phyloP scores from a whole-genome alignment of 2,329 filamentous ascomycete species.

The Parastagonospora nodorum region DNA sequence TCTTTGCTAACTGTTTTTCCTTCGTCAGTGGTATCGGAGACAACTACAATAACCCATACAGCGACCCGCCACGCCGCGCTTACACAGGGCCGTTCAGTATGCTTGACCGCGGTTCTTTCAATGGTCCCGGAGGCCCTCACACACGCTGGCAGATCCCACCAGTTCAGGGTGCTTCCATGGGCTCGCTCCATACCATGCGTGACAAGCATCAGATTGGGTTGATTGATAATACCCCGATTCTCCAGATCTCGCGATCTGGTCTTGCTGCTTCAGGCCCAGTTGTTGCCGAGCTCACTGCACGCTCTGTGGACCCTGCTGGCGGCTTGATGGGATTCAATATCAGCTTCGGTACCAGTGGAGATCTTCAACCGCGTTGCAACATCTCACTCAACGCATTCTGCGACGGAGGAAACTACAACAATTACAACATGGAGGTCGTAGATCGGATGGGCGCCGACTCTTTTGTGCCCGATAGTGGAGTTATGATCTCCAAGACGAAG shows the following conservation, averaged over 20 bases:
- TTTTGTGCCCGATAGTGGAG: conserved; percentile 58
- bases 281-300: conserved; percentile 54
- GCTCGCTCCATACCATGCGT: conserved; percentile 59
- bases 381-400: conserved; percentile 52
- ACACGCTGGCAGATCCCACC: conserved; percentile 59
- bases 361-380: conserved; percentile 54
- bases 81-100: conserved; percentile 61
- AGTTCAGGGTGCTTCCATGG: conserved; percentile 55
- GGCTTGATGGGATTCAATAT: conserved; percentile 57
- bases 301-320: conserved; percentile 49
- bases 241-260: conserved; percentile 52
- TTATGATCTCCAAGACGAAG: conserved; percentile 61
- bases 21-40: conserved; percentile 51
- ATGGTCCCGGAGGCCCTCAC: conserved; percentile 60
- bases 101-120: conserved; percentile 59
- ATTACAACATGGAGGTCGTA: conserved; percentile 60
- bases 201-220: conserved; percentile 60
- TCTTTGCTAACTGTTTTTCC: no score
- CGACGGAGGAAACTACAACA: conserved; percentile 58
- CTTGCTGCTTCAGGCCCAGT: conserved; percentile 53
- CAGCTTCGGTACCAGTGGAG: conserved; percentile 47
- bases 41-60: conserved; percentile 62
- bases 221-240: conserved; percentile 50
- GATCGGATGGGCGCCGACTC: conserved; percentile 61
- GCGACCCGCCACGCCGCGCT: conserved; percentile 51